Evolutionary conservation across 2,329 filamentous ascomycete genomes (phyloP).

Genomic region (Hymenoscyphus infarciens): DNA sequence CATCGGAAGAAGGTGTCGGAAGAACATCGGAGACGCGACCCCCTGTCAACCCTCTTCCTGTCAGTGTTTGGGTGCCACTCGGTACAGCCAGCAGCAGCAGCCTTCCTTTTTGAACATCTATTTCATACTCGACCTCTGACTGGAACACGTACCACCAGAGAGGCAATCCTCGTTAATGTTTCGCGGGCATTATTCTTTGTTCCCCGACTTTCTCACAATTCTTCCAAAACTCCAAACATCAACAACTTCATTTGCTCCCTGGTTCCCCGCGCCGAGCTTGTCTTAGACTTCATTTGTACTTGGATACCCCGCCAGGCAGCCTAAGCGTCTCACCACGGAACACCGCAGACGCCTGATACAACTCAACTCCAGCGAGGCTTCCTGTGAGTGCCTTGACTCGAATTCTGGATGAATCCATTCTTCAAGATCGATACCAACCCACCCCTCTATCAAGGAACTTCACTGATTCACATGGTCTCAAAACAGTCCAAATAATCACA

Average conservation of each 20-base stretch:
- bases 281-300: not conserved
- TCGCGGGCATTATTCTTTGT: not conserved
- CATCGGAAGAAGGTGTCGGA: not conserved
- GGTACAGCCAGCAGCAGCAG: not conserved
- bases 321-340: not conserved
- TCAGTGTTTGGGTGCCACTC: not conserved
- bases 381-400: not conserved
- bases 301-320: not conserved
- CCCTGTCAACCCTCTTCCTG: not conserved
- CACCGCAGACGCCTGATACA: not conserved
- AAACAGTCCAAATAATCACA: not conserved
- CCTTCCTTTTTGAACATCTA: not conserved
- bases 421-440: not conserved
- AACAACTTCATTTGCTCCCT: not conserved
- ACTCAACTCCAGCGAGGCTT: not conserved
- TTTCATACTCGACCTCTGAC: not conserved
- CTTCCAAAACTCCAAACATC: too few relatives aligned
- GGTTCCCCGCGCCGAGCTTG: not conserved
- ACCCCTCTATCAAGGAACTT: not conserved
- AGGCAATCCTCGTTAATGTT: not conserved
- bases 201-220: not conserved
- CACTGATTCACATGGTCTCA: slow-evolving; percentile 2
- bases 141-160: not conserved
- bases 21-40: not conserved
- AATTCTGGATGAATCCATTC: not conserved